These are phyloP conservation scores for Plasmodium inui DNA, from an alignment of 169 alveolate genomes.

Conservation along the genomic window DNA sequence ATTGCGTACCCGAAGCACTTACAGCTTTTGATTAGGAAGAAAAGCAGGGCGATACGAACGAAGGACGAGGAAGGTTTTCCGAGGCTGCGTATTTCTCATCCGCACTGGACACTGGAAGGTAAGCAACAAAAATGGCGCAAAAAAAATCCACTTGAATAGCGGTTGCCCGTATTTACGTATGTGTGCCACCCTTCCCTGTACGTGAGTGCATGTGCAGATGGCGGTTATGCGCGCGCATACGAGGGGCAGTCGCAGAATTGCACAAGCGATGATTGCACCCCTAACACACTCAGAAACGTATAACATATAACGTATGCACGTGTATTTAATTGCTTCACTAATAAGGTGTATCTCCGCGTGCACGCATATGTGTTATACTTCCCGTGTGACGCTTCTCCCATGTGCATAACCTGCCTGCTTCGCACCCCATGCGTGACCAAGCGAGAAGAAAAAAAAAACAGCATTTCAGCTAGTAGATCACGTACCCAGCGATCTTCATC, in stretches of 20 bases:
- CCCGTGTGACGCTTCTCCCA: not conserved
- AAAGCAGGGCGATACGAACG: constrained; percentile 1
- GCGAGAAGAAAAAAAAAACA: too few relatives aligned
- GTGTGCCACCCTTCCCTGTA: not conserved
- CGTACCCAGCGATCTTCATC: not conserved
- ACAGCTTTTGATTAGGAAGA: not conserved
- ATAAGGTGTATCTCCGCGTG: not conserved
- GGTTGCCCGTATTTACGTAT: not conserved
- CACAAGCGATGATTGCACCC: not conserved
- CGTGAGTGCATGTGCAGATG: not conserved
- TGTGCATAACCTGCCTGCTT: not conserved
- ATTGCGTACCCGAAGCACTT: not conserved
- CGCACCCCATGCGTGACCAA: not conserved
- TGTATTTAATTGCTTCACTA: not conserved
- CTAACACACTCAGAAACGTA: not conserved
- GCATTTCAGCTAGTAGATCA: not conserved
- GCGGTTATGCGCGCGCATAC: not conserved
- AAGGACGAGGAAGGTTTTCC: not conserved
- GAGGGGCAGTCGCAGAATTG: not conserved
- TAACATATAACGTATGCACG: not conserved
- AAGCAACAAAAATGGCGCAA: constrained; percentile 10
- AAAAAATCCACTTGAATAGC: not conserved
- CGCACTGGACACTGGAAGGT: constrained; percentile 25
- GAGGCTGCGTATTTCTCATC: not conserved
- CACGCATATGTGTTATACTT: not conserved